Evolutionary conservation across 805 yeast genomes (phyloP).

Genomic region (Metschnikowia orientalis): DNA sequence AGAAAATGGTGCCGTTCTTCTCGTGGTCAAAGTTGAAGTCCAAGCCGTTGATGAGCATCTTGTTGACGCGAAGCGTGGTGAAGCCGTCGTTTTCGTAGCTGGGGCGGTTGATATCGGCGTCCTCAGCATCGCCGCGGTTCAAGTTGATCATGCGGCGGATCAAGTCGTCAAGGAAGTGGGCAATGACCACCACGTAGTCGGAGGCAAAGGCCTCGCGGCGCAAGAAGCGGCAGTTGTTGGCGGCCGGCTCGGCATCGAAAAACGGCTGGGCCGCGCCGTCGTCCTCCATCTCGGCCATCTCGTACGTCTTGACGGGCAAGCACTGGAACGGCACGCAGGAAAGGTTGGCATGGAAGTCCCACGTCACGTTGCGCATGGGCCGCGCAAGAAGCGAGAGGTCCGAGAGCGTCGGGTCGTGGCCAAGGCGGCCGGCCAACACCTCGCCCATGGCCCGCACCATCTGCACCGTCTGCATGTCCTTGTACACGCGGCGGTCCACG

Average conservation of each 20-base stretch:
- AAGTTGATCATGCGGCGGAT: slow-evolving; percentile 29
- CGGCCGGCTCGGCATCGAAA: slow-evolving; percentile 21
- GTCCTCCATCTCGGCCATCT: slow-evolving; percentile 36
- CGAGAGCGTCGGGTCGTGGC: slow-evolving; percentile 14
- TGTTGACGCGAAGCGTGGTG: slow-evolving; percentile 22
- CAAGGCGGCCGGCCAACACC: slow-evolving; percentile 24
- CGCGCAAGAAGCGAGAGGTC: slow-evolving; percentile 12
- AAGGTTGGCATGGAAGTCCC: slow-evolving; percentile 32
- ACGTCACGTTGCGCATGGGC: slow-evolving; percentile 21
- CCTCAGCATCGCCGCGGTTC: slow-evolving; percentile 41
- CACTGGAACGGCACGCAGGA: slow-evolving; percentile 32
- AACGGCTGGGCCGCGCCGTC: slow-evolving; percentile 20
- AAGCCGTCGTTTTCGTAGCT: slow-evolving; percentile 36
- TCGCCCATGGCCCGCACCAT: slow-evolving; percentile 52
- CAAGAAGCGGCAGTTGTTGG: slow-evolving; percentile 15
- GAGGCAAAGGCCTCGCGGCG: slow-evolving; percentile 15
- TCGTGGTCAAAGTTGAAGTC: slow-evolving; percentile 34
- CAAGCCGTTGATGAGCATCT: slow-evolving; percentile 31
- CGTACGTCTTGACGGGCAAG: slow-evolving; percentile 28
- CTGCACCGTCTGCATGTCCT: slow-evolving; percentile 58
- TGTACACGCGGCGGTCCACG: slow-evolving; percentile 40
- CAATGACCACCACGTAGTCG: slow-evolving; percentile 21
- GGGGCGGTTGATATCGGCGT: slow-evolving; percentile 21
- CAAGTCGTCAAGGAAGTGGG: slow-evolving; percentile 35
- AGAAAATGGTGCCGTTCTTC: slow-evolving; percentile 37